These are phyloP conservation scores for Lentinula novae-zelandiae DNA, from an alignment of 1,284 basidiomycete genomes.

Conservation along the genomic window DNA sequence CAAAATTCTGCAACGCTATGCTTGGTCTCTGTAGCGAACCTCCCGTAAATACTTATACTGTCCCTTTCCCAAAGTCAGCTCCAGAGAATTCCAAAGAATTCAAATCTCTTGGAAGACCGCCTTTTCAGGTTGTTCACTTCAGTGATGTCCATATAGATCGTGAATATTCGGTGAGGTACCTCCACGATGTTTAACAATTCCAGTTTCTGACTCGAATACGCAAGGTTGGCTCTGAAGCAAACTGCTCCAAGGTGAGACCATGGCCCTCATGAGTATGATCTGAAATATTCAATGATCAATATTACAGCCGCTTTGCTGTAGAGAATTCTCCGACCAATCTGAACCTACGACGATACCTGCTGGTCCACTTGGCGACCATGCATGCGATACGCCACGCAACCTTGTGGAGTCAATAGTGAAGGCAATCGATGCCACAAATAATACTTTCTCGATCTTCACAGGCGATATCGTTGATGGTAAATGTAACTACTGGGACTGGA, in stretches of 20 bases:
- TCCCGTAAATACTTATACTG: conserved; percentile 11
- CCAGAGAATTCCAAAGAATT: conserved; percentile 1
- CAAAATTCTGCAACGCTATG: conserved; percentile 13
- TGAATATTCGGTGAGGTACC: conserved; percentile 7
- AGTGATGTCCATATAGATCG: conserved; percentile 15
- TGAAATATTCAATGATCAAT: neutral
- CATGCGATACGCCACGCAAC: conserved; percentile 44
- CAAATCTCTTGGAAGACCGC: conserved; percentile 4
- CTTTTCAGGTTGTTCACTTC: conserved; percentile 15
- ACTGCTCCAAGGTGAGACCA: conserved; percentile 37
- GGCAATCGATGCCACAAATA: conserved; percentile 34
- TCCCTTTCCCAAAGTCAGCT: conserved; percentile 12
- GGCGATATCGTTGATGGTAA: conserved; percentile 60
- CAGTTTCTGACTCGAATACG: neutral
- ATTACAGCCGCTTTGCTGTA: conserved; percentile 50
- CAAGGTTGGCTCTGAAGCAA: conserved; percentile 45
- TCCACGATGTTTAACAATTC: neutral
- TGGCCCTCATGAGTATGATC: neutral
- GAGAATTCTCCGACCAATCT: conserved; percentile 40
- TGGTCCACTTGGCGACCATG: conserved; percentile 40
- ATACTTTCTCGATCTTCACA: conserved; percentile 51
- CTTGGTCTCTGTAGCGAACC: conserved; percentile 11
- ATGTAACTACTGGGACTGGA: neutral
- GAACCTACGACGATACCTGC: conserved; percentile 37
- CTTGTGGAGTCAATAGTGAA: conserved; percentile 49